Evolutionary conservation across 1,284 basidiomycete species (phyloP).

Genomic region (Leccinum pachyderme): DNA sequence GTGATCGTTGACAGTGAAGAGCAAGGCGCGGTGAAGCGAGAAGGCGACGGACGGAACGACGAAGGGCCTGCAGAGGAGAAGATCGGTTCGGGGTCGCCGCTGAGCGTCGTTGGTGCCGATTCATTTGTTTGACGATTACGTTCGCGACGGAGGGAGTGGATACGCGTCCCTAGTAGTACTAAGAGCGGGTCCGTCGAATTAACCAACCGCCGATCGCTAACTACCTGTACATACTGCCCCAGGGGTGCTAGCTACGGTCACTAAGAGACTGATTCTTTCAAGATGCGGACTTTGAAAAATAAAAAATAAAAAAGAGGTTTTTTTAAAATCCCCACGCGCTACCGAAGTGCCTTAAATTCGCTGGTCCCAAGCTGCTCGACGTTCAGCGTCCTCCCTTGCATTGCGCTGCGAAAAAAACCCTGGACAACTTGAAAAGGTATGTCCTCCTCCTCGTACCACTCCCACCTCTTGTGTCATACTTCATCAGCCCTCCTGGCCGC

Average conservation of each 20-base stretch:
- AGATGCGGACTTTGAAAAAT: slow-evolving; percentile 39
- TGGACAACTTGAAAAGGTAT: slow-evolving; percentile 43
- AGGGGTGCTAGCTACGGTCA: background rate
- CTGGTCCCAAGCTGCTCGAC: slow-evolving; percentile 30
- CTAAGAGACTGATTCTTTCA: background rate
- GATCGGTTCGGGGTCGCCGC: slow-evolving; percentile 15
- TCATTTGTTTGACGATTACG: slow-evolving; percentile 19
- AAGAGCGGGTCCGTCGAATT: slow-evolving; percentile 4
- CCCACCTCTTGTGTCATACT: slow-evolving; percentile 15
- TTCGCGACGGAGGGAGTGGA: slow-evolving; percentile 19
- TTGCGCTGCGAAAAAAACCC: slow-evolving; percentile 37
- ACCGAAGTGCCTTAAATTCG: slow-evolving; percentile 41
- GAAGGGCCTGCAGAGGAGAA: slow-evolving; percentile 24
- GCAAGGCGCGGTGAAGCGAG: slow-evolving; percentile 15
- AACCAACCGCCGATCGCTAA: slow-evolving; percentile 9
- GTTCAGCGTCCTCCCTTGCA: slow-evolving; percentile 41
- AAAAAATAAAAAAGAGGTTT: slow-evolving; percentile 45
- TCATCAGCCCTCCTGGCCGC: slow-evolving; percentile 43
- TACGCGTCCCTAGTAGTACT: slow-evolving; percentile 14
- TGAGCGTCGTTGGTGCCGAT: slow-evolving; percentile 19
- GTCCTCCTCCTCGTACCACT: slow-evolving; percentile 1
- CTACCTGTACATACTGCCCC: too few relatives aligned
- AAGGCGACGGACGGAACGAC: slow-evolving; percentile 8
- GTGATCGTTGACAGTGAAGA: slow-evolving; percentile 33
- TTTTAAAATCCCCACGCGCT: slow-evolving; percentile 46